Conservation (phyloP, 2,329 filamentous ascomycete genomes). For the Fusarium verticillioides region DNA sequence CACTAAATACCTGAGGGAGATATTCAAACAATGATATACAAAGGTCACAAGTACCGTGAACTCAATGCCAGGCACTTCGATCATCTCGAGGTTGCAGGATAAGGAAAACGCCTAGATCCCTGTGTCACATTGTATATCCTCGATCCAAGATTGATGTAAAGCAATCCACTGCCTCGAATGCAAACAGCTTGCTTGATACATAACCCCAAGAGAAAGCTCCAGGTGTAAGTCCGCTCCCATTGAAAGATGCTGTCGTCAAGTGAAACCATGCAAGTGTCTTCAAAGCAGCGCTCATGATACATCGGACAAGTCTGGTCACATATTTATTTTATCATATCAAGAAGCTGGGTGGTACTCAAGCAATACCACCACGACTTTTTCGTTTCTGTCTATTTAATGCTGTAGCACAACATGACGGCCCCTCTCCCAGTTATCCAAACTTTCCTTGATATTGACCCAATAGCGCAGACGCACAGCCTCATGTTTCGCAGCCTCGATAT, state of each 20-base stretch:
- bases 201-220: neutral
- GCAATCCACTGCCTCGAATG: conserved; percentile 9
- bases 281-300: neutral
- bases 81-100: neutral
- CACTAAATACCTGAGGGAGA: neutral
- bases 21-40: neutral
- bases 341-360: neutral
- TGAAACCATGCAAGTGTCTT: neutral
- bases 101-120: neutral
- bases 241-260: neutral
- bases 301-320: neutral
- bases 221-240: neutral
- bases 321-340: neutral
- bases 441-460: conserved; percentile 89
- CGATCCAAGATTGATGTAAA: neutral
- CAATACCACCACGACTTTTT: neutral
- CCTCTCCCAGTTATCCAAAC: conserved; percentile 84
- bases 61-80: neutral
- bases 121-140: neutral
- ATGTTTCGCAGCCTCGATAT: conserved; percentile 72
- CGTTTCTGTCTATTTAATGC: conserved; percentile 51
- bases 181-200: conserved; percentile 6
- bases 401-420: conserved; percentile 70
- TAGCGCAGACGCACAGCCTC: conserved; percentile 86
- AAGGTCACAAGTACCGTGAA: neutral